Percentiles rank a stretch among this genome's conserved stretches.
These are phyloP conservation scores for Centaurea solstitialis DNA, from an alignment of 129 eudicot genomes.

Conservation along the genomic window DNA sequence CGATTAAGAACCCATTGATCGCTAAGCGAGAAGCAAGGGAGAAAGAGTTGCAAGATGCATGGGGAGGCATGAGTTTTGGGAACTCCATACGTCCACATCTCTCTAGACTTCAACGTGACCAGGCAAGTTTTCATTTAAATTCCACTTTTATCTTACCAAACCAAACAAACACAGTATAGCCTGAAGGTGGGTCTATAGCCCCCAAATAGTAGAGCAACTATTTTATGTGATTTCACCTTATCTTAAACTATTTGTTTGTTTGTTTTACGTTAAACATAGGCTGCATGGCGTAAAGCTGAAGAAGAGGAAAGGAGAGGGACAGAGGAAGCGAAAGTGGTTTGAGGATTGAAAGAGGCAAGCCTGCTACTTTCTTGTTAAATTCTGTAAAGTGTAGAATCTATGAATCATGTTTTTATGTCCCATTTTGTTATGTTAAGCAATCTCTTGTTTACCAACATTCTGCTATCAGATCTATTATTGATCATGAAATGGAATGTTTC, in stretches of 20 bases:
- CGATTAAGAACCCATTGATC: constrained; percentile 31
- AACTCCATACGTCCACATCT: constrained; percentile 73
- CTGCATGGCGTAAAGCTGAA: constrained; percentile 94
- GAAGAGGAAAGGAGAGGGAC: constrained; percentile 68
- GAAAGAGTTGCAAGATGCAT: constrained; percentile 72
- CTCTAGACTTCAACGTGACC: constrained; percentile 82
- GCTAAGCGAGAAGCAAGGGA: constrained; percentile 76
- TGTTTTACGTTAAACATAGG: constrained; percentile 30
- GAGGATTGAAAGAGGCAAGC: neutral
- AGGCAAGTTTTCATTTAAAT: constrained; percentile 46
- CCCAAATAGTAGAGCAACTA: too few species aligned
- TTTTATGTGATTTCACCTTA: neutral
- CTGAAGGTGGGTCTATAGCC: too few species aligned
- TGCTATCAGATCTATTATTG: neutral
- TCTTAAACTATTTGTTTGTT: neutral
- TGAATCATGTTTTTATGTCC: neutral
- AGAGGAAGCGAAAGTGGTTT: constrained; percentile 30
- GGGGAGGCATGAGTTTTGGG: constrained; percentile 96
- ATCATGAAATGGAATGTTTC: neutral
- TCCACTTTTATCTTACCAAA: neutral
- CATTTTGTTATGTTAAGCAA: neutral
- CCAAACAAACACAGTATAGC: neutral
- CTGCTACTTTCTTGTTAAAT: neutral
- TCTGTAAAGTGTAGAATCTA: neutral
- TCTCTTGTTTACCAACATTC: neutral